Percentiles rank a stretch among this genome's conserved stretches.
Conservation (phyloP, 2,329 filamentous ascomycete genomes). For the Fusarium nelsonii region DNA sequence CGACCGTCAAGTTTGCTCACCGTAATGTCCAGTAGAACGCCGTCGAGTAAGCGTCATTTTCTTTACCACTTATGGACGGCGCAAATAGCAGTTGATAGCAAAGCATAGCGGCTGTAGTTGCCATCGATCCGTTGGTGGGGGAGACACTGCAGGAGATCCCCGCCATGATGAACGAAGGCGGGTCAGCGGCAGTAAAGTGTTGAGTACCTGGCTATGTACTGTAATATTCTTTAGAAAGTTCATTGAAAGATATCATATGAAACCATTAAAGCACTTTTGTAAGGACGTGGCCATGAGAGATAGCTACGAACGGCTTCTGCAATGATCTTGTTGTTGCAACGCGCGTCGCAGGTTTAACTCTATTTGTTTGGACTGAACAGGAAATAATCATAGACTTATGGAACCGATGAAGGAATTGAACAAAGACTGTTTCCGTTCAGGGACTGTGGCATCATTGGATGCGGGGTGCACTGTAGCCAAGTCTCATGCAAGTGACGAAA, state of each 20-base stretch:
- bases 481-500: conserved; percentile 28
- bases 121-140: conserved; percentile 46
- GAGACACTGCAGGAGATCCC: conserved; percentile 40
- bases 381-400: conserved; percentile 16
- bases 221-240: neutral
- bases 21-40: conserved; percentile 43
- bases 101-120: conserved; percentile 19
- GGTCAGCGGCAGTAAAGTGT: conserved; percentile 24
- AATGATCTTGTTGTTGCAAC: conserved; percentile 14
- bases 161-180: conserved; percentile 38
- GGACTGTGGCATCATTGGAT: conserved; percentile 46
- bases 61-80: conserved; percentile 43
- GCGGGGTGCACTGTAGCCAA: conserved; percentile 48
- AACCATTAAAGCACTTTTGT: neutral
- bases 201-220: conserved; percentile 5
- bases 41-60: conserved; percentile 50
- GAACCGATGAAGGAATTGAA: conserved; percentile 11
- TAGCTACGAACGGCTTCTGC: neutral
- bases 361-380: conserved; percentile 1
- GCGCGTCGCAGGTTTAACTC: conserved; percentile 24
- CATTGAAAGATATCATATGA: neutral
- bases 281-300: neutral
- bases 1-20: conserved; percentile 35
- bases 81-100: conserved; percentile 9
- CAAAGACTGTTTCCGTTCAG: conserved; percentile 34